These are phyloP conservation scores for Rhizopogon vulgaris DNA, from an alignment of 768 basidiomycete species.

Conservation along the genomic window DNA sequence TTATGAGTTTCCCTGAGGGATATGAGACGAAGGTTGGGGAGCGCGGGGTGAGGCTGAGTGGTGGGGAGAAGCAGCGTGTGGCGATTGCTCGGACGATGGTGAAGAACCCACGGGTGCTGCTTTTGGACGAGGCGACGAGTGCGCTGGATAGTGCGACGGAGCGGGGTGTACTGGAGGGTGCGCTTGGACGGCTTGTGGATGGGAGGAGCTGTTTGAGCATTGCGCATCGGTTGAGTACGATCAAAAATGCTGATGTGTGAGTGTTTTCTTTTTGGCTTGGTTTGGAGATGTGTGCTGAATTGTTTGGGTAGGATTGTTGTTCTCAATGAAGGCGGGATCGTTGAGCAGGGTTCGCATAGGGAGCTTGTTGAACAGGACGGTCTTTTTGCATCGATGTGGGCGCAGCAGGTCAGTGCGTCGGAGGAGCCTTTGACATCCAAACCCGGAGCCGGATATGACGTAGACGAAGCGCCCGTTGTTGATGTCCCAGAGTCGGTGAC, in stretches of 20 bases:
- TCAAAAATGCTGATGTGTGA: conserved; percentile 58
- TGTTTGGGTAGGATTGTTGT: conserved; percentile 66
- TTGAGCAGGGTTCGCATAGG: conserved; percentile 76
- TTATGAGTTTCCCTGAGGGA: conserved; percentile 76
- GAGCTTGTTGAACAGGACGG: conserved; percentile 71
- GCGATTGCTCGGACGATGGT: conserved; percentile 83
- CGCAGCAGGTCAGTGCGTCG: conserved; percentile 64
- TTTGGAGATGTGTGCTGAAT: background rate
- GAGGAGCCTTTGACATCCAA: conserved; percentile 21
- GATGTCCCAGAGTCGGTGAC: conserved; percentile 12
- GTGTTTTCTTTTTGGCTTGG: conserved; percentile 15
- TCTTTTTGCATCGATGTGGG: conserved; percentile 84
- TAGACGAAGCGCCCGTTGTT: conserved; percentile 13
- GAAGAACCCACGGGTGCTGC: conserved; percentile 77
- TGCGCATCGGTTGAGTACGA: conserved; percentile 29
- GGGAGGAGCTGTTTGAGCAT: conserved; percentile 24
- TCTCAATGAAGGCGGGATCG: conserved; percentile 82
- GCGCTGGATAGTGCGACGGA: conserved; percentile 89
- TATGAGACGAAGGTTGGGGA: conserved; percentile 91
- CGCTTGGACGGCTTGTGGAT: conserved; percentile 3
- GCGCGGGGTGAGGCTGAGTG: conserved; percentile 76
- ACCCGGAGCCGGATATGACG: conserved; percentile 20
- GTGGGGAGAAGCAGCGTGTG: conserved; percentile 88
- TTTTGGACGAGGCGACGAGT: conserved; percentile 76
- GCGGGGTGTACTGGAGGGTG: conserved; percentile 75